These are phyloP conservation scores for Gamsiella multidivaricata DNA, from an alignment of 192 early-diverging fungal genomes.

Conservation along the genomic window DNA sequence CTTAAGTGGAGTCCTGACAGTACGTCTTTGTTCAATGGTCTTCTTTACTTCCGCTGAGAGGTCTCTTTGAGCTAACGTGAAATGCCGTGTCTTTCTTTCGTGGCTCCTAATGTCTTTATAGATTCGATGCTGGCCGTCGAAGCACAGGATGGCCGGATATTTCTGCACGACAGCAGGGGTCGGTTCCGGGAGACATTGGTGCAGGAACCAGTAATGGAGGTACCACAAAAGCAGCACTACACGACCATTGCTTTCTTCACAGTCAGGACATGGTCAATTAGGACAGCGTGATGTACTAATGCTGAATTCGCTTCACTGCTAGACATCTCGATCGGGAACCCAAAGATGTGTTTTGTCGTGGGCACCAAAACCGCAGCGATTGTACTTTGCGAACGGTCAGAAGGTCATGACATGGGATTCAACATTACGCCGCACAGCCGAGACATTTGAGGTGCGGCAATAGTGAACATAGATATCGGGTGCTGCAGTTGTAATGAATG, in stretches of 20 bases:
- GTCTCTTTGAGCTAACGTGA: neutral
- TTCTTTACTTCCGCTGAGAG: neutral
- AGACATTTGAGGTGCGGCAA: conserved; percentile 31
- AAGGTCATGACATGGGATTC: conserved; percentile 42
- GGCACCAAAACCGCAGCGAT: conserved; percentile 32
- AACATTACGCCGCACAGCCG: conserved; percentile 1
- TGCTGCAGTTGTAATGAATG: too few relatives aligned
- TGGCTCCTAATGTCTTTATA: neutral
- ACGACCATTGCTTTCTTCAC: neutral
- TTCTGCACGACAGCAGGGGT: conserved; percentile 22
- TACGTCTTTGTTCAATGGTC: conserved; percentile 2
- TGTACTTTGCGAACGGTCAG: conserved; percentile 40
- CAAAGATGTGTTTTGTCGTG: conserved; percentile 37
- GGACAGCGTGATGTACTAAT: too few relatives aligned
- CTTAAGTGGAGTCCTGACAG: conserved; percentile 53
- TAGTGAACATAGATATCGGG: too few relatives aligned
- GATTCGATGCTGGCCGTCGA: conserved; percentile 45
- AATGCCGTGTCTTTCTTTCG: neutral
- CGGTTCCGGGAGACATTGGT: conserved; percentile 31
- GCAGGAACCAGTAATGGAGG: conserved; percentile 15
- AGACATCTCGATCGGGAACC: conserved; percentile 22
- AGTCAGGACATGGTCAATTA: too few relatives aligned
- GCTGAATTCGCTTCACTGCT: too few relatives aligned
- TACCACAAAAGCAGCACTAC: neutral
- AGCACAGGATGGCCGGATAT: conserved; percentile 40